These are phyloP conservation scores for Conoideocrella luteorostrata DNA, from an alignment of 2,329 filamentous ascomycete genomes.

Conservation along the genomic window DNA sequence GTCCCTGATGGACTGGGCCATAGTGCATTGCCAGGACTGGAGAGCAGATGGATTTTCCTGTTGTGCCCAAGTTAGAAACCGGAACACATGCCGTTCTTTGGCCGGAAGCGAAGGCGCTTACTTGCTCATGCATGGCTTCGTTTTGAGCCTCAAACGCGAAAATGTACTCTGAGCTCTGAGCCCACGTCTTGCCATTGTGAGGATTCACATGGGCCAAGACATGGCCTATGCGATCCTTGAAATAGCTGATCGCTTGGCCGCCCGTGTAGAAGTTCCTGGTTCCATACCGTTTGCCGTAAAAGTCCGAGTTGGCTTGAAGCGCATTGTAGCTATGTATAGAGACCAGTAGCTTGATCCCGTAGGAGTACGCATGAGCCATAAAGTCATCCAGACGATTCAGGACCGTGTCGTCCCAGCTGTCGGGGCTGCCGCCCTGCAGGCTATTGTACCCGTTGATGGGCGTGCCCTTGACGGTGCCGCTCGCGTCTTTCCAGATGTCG, in stretches of 20 bases:
- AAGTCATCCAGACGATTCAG: conserved; percentile 11
- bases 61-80: not conserved
- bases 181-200: conserved; percentile 13
- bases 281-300: conserved; percentile 13
- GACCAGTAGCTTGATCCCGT: conserved; percentile 13
- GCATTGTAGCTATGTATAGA: conserved; percentile 14
- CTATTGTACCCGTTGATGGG: conserved; percentile 6
- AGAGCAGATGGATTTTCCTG: conserved; percentile 14
- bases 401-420: conserved; percentile 11
- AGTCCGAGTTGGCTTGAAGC: conserved; percentile 7
- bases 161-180: conserved; percentile 16
- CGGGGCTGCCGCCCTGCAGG: conserved; percentile 8
- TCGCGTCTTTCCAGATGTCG: not conserved
- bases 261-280: conserved; percentile 11
- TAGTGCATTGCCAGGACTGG: conserved; percentile 17
- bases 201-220: conserved; percentile 11
- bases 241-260: conserved; percentile 8
- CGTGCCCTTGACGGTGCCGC: conserved; percentile 2
- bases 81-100: too few species aligned
- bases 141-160: conserved; percentile 19
- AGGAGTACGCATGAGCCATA: conserved; percentile 10
- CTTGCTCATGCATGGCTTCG: conserved; percentile 16
- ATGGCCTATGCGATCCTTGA: conserved; percentile 11
- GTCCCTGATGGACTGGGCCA: conserved; percentile 17
- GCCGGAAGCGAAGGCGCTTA: too few species aligned